Base-by-base conservation (phyloP, 75 land plant genomes). In the Isoetes taiwanensis region DNA sequence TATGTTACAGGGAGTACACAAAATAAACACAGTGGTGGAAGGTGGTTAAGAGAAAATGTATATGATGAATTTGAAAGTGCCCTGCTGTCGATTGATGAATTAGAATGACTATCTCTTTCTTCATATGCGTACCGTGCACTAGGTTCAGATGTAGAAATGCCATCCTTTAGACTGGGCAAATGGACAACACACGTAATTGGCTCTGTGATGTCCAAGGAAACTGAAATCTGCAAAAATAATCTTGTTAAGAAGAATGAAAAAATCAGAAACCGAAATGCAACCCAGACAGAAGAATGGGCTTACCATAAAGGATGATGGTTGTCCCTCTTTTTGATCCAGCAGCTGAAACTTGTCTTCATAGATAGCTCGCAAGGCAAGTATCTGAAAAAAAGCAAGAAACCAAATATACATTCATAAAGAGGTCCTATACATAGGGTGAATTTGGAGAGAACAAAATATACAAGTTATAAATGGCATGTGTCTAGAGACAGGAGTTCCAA, bases 361-460 rank as follows among this genome's bases (percentile, higher is more conserved):
- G 8, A 90, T 90, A 10, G 97, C 75, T 63, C 78, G 67, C 76
- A 90, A 37, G 0, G 74, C 91, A 30, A 90, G 69, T 20, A 83
- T 27, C 94, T 87, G 70, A 12, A 46, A 27, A 64, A 63, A 24
- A 12, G 30, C 34, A 24, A 32, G 37, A 25, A 3, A 17, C 26
- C 1, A 25, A 11, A 54, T 0, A 5, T 29, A 16, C 30, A 30
- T n/a, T 10, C 17, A 10, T 25, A 14, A 50, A 56, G n/a, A 2
- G 37, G 2, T 17, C n/a, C 2, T 28, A n/a, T 9, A 54, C 27
- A 16, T 10, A 16, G 23, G 20, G 28, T 27, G 17, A 48, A 43
- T 59, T 59, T 23, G 12, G 42, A 21, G 3, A 0, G 24, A 24
- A 3, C 21, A 46, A 19, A 57, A 52, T 23, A 48, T 21, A 59